Evolutionary conservation across 83 land plant species (phyloP), one percentile per base, ranked within the genome.

Genomic region (Thuja plicata): DNA sequence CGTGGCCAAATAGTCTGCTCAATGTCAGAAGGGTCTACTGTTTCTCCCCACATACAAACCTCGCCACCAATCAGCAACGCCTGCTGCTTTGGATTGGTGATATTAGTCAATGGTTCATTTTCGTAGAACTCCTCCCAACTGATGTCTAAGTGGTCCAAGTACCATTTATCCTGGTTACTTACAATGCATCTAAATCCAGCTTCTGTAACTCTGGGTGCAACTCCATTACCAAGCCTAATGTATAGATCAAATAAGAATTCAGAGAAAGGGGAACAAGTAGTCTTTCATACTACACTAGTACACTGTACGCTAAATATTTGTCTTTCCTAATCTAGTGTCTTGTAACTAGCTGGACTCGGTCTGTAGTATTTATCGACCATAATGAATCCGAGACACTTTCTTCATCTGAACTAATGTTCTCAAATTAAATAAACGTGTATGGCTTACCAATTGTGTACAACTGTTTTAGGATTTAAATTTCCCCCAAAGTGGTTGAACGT

Each of bases 41-140:
- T 91, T 81, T 97, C 99, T 19, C 95, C 99, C 99, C 99, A 97
- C 97, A 96, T 93, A 93, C 99, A 96, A 21, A 97, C 99, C 88
- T 97, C 99, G 19, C 99, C 99, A 12, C 99, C 99, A 46, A 97
- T 85, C 19, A 97, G 93, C 66, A 97, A 89, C 35, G 89, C 88
- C 52, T 95, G 95, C 71, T 97, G 92, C 5, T 87, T 85, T 16
- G 93, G 90, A 6, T 93, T 84, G 0, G 89, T 90, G 70, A 97
- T 94, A 91, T 91, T 88, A 60, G 88, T 86, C 32, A 95, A 93
- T 16, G 99, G 99, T 86, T 97, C 99, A 70, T 95, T 96, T 37
- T 77, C 27, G 86, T 97, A 96, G 88, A 97, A 96, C 19, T 87
- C 89, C 60, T 95, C 88, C 99, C 99, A 97, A 38, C 91, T 85